phyloP scores from a whole-genome alignment of 2,329 filamentous ascomycete genomes.

The Phialemonium atrogriseum region DNA sequence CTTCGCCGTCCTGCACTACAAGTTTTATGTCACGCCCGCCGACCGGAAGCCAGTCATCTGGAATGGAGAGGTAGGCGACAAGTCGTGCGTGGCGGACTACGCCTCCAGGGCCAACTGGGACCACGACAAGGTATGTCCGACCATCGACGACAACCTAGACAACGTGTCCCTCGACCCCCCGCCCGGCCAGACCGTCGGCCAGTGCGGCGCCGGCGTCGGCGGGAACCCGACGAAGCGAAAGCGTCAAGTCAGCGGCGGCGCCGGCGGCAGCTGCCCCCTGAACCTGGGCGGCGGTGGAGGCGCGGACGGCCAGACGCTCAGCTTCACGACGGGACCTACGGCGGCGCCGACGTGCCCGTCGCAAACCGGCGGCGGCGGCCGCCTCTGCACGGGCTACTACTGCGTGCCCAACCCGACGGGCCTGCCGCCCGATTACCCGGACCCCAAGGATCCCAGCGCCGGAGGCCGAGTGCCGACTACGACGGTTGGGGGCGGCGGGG shows the following conservation, averaged over 20 bases:
- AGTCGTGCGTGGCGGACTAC: too few species aligned
- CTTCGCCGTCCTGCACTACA: too few species aligned
- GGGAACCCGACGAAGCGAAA: too few species aligned
- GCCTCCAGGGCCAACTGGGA: too few species aligned
- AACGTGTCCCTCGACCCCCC: too few species aligned
- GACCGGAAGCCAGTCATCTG: too few species aligned
- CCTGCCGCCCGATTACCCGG: not conserved
- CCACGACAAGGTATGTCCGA: not conserved
- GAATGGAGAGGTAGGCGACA: too few species aligned
- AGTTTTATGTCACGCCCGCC: too few species aligned
- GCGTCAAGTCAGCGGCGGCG: too few species aligned
- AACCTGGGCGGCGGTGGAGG: not conserved
- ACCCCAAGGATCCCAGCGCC: not conserved
- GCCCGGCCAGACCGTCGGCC: too few species aligned
- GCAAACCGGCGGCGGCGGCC: not conserved
- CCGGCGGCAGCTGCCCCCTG: too few species aligned
- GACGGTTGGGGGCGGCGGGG: not conserved
- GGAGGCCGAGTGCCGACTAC: not conserved
- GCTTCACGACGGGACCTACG: not conserved
- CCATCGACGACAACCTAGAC: too few species aligned
- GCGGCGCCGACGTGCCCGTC: not conserved
- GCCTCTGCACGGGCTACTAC: not conserved
- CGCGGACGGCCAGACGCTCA: not conserved
- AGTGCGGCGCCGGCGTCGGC: not conserved
- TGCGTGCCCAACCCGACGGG: not conserved